Evolutionary conservation across 345 rosid genomes (phyloP), one percentile per base, ranked within the genome.

Genomic region (Cardamine resedifolia): DNA sequence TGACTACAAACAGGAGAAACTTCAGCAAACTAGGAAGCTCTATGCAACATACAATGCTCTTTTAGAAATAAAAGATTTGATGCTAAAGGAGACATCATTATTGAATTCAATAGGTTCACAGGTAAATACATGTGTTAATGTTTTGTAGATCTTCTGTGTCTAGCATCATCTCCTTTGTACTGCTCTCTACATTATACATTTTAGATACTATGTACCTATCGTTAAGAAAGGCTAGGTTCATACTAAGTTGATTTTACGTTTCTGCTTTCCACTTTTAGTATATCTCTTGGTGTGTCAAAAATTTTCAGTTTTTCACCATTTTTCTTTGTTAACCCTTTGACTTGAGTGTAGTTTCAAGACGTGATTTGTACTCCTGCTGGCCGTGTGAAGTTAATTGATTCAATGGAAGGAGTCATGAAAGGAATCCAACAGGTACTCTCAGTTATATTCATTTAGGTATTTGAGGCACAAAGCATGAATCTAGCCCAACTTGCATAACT

Each of bases 31-130:
- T 39, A 80, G 84, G 69, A 89, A 89, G 80, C 85, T 79, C 62
- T 93, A 86, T 81, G 90, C 89, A 36, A 89, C 96, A 19, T 90
- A 87, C 76, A 91, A 88, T 77, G 88, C 95, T 43, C 94, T 94
- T 70, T 64, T 85, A 80, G 96, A 87, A 74, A 87, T 84, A 64
- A 94, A 93, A 77, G 95, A 90, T 41, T 77, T 87, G 80, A 90
- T 89, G 96, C 87, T 85, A 44, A 94, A 94, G 78, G 96, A 94
- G 81, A 87, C 81, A 18, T 88, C 94, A 15, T 84, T 94, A 64
- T 69, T 90, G 71, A 88, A 86, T 75, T 94, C 96, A 14, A 85
- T 90, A 64, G 85, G 83, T 78, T 85, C 92, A 30, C 97, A 87
- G 97, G 96, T 89, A 51, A 58, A 34, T 18, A 77, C 38, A 47